phyloP scores from a whole-genome alignment of 768 basidiomycete species.

The Agaricus sinodeliciosus region DNA sequence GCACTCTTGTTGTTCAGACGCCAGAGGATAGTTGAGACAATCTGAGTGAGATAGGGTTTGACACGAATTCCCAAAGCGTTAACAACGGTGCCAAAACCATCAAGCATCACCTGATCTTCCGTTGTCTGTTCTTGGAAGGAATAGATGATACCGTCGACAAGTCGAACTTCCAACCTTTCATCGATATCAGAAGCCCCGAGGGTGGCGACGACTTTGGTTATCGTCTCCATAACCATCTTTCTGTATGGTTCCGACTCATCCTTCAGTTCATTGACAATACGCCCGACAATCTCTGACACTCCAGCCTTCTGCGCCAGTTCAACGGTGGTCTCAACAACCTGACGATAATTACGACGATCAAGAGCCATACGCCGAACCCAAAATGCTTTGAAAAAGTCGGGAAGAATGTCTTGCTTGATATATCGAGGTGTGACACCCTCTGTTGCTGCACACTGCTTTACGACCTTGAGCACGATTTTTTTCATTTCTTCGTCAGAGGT shows the following conservation, averaged over 20 bases:
- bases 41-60: constrained; percentile 97
- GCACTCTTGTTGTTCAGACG: constrained; percentile 99
- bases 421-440: constrained; percentile 96
- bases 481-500: constrained; percentile 99
- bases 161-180: constrained; percentile 86
- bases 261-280: constrained; percentile 86
- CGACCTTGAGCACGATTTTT: constrained; percentile 98
- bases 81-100: constrained; percentile 96
- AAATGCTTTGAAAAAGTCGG: constrained; percentile 99
- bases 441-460: constrained; percentile 97
- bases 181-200: constrained; percentile 98
- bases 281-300: constrained; percentile 91
- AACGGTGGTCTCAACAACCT: constrained; percentile 98
- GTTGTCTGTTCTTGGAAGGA: constrained; percentile 99
- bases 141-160: constrained; percentile 98
- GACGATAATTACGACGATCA: constrained; percentile 91
- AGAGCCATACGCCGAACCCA: constrained; percentile 99
- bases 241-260: constrained; percentile 87
- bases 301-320: constrained; percentile 97
- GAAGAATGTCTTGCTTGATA: constrained; percentile 95
- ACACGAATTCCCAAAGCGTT: constrained; percentile 95
- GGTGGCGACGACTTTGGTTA: constrained; percentile 90
- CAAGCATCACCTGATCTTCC: constrained; percentile 98
- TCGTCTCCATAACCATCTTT: constrained; percentile 99
- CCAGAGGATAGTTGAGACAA: constrained; percentile 98